A percentile compares a stretch with the other conserved stretches of the same genome.
Conservation (phyloP, 805 yeast genomes). For the Tetrapisispora fleetii region DNA sequence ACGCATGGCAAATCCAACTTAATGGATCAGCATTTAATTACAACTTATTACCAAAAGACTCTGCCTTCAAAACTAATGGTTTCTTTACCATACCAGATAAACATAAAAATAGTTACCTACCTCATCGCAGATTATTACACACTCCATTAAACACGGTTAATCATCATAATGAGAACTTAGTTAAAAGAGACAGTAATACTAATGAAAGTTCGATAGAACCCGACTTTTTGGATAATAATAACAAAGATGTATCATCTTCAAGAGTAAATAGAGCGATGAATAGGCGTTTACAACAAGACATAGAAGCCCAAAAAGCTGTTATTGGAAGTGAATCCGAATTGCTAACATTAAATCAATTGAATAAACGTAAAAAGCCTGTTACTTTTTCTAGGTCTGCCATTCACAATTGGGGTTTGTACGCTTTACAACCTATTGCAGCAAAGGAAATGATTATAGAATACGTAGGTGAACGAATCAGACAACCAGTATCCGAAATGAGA, state of each 20-base stretch:
- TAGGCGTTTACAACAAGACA: conserved; percentile 82
- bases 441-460: conserved; percentile 97
- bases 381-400: conserved; percentile 96
- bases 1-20: conserved; percentile 15
- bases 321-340: conserved; percentile 77
- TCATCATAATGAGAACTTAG: conserved; percentile 39
- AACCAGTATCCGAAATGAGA: conserved; percentile 86
- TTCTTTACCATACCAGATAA: conserved; percentile 63
- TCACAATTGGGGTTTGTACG: conserved; percentile 97
- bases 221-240: conserved; percentile 10
- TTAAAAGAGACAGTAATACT: conserved; percentile 7
- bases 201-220: conserved; percentile 14
- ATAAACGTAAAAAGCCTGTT: conserved; percentile 85
- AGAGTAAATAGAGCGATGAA: conserved; percentile 80
- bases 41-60: conserved; percentile 36
- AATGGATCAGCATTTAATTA: conserved; percentile 23
- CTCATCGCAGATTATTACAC: conserved; percentile 65
- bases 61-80: conserved; percentile 66
- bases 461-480: conserved; percentile 90
- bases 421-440: conserved; percentile 90
- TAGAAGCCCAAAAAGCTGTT: conserved; percentile 67
- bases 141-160: conserved; percentile 68
- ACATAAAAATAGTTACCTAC: conserved; percentile 64
- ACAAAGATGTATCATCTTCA: conserved; percentile 49
- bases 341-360: conserved; percentile 73